Evolutionary conservation across 345 rosid species (phyloP).

Genomic region (Sisymbrium altissimum): DNA sequence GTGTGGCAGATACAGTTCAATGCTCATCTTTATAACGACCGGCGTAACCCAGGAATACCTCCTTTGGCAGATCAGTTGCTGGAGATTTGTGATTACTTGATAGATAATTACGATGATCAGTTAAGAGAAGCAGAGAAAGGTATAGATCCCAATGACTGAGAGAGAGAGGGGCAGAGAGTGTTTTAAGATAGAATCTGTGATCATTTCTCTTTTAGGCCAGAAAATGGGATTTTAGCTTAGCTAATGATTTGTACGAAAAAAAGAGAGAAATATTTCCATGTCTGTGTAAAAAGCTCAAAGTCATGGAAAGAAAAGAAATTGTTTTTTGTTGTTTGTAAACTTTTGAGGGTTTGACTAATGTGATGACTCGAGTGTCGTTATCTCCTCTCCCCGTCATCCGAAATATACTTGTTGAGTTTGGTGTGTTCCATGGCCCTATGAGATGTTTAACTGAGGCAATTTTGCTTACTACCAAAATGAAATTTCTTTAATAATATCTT

Average conservation of each 20-base stretch:
- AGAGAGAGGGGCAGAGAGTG: neutral
- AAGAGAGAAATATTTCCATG: neutral
- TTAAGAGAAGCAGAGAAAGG: constrained; percentile 71
- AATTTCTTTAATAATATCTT: too few species aligned
- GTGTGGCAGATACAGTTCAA: constrained; percentile 76
- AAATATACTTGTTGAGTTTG: too few species aligned
- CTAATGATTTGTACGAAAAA: constrained; percentile 22
- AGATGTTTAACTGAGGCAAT: too few species aligned
- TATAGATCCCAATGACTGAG: constrained; percentile 39
- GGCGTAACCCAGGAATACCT: constrained; percentile 86
- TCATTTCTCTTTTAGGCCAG: neutral
- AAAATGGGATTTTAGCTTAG: constrained; percentile 18
- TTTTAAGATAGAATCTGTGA: constrained; percentile 5
- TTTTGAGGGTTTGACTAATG: neutral
- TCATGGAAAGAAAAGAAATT: constrained; percentile 2
- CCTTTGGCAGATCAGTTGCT: constrained; percentile 95
- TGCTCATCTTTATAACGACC: constrained; percentile 77
- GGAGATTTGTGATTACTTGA: constrained; percentile 83
- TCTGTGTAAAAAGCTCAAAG: constrained; percentile 24
- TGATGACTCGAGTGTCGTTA: neutral
- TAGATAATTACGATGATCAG: constrained; percentile 40
- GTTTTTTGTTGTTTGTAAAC: neutral
- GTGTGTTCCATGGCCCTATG: too few species aligned
- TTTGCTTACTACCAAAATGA: too few species aligned
- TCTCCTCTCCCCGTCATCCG: too few species aligned